phyloP scores from a whole-genome alignment of 2,329 filamentous ascomycete genomes.

The Pseudocercospora macadamiae region DNA sequence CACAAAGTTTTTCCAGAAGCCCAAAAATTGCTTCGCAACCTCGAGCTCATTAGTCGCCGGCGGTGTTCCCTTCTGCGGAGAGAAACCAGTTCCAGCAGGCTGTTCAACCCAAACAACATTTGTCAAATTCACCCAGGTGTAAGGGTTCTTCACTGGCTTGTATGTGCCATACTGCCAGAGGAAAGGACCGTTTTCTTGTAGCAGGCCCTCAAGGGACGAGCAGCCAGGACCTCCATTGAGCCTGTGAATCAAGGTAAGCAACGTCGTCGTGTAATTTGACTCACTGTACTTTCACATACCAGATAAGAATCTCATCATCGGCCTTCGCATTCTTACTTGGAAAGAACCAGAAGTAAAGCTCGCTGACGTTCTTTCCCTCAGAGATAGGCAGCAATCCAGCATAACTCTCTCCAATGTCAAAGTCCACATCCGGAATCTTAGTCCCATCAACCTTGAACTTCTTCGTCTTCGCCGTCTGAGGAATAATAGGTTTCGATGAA shows the following conservation, averaged over 20 bases:
- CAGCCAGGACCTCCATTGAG: constrained; percentile 51
- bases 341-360: constrained; percentile 57
- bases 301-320: constrained; percentile 47
- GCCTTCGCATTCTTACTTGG: constrained; percentile 44
- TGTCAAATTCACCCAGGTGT: constrained; percentile 56
- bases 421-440: constrained; percentile 39
- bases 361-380: constrained; percentile 31
- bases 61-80: constrained; percentile 36
- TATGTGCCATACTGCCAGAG: constrained; percentile 52
- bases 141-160: constrained; percentile 50
- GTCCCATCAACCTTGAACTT: constrained; percentile 44
- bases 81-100: constrained; percentile 46
- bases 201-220: constrained; percentile 49
- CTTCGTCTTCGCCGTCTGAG: constrained; percentile 46
- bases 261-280: too few relatives aligned
- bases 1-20: constrained; percentile 56
- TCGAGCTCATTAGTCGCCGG: constrained; percentile 46
- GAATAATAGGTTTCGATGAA: constrained; percentile 38
- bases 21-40: constrained; percentile 37
- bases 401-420: constrained; percentile 41
- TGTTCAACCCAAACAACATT: constrained; percentile 52
- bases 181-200: constrained; percentile 52
- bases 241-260: not conserved
- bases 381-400: constrained; percentile 39
- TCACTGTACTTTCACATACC: too few relatives aligned